Conservation (phyloP, 2,329 filamentous ascomycete genomes). For the Aspergillus sp. region DNA sequence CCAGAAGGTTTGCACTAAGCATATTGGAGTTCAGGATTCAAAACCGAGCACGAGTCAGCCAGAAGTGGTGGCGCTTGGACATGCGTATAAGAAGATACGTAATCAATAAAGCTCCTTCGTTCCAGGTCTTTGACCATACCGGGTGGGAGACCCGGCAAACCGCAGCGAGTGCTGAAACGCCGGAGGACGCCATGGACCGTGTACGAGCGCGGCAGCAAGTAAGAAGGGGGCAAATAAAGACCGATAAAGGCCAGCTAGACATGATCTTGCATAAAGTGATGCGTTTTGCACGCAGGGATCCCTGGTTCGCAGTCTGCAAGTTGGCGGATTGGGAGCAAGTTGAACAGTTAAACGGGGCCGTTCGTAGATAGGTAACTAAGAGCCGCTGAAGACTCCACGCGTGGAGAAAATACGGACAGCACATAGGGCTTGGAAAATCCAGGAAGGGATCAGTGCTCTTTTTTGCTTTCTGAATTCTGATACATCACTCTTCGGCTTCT, state of each 20-base stretch:
- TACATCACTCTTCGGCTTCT: not conserved
- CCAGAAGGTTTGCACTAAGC: too few species aligned
- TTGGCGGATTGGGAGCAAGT: not conserved
- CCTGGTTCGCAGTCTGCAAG: conserved; percentile 6
- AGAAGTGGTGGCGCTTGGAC: not conserved
- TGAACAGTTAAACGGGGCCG: conserved; percentile 3
- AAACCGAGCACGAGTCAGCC: not conserved
- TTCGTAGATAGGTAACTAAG: conserved; percentile 2
- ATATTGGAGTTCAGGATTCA: not conserved
- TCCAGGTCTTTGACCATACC: not conserved
- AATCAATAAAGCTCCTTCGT: not conserved
- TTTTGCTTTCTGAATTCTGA: conserved; percentile 9
- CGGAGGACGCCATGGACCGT: not conserved
- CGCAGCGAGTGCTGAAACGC: conserved; percentile 2
- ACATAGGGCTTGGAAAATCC: conserved; percentile 2
- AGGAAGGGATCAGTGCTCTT: conserved; percentile 7
- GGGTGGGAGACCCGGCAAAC: not conserved
- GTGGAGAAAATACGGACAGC: conserved; percentile 10
- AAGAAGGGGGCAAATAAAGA: not conserved
- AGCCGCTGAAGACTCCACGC: conserved; percentile 5
- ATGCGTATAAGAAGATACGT: not conserved
- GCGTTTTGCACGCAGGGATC: conserved; percentile 11
- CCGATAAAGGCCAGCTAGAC: not conserved
- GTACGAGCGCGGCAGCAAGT: not conserved
- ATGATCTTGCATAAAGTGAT: conserved; percentile 9